These are phyloP conservation scores for Bathelium albidoporum DNA, from an alignment of 495 filamentous ascomycete genomes.

Conservation along the genomic window DNA sequence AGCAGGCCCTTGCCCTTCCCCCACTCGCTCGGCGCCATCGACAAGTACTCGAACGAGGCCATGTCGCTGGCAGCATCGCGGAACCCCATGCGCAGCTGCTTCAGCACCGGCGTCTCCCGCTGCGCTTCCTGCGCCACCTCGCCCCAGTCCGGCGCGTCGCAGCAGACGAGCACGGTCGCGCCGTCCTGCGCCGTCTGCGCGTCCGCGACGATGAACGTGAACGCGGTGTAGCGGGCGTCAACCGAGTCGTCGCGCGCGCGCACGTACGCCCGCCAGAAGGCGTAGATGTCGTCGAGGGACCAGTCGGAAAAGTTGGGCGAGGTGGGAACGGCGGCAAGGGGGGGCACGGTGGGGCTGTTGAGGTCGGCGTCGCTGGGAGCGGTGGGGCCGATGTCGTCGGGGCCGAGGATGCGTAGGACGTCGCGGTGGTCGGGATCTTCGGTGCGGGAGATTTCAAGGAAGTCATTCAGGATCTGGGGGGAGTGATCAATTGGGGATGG, in stretches of 20 bases:
- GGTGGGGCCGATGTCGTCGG: not conserved
- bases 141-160: not conserved
- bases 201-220: not conserved
- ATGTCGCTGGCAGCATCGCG: not conserved
- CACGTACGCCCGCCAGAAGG: not conserved
- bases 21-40: not conserved
- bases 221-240: not conserved
- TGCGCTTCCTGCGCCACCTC: too few relatives aligned
- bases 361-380: not conserved
- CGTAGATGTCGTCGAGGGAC: conserved; percentile 3
- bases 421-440: conserved; percentile 15
- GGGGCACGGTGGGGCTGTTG: not conserved
- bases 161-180: not conserved
- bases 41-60: not conserved
- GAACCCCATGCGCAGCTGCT: not conserved
- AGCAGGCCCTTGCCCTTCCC: not conserved
- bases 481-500: not conserved
- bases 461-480: not conserved
- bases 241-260: not conserved
- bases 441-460: not conserved
- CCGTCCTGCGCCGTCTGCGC: not conserved
- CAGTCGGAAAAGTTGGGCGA: not conserved
- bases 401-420: conserved; percentile 17
- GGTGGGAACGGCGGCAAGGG: not conserved
- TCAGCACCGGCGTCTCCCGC: not conserved